phyloP scores from a whole-genome alignment of 2,329 filamentous ascomycete genomes.

The Graphiopsis chlorocephala region DNA sequence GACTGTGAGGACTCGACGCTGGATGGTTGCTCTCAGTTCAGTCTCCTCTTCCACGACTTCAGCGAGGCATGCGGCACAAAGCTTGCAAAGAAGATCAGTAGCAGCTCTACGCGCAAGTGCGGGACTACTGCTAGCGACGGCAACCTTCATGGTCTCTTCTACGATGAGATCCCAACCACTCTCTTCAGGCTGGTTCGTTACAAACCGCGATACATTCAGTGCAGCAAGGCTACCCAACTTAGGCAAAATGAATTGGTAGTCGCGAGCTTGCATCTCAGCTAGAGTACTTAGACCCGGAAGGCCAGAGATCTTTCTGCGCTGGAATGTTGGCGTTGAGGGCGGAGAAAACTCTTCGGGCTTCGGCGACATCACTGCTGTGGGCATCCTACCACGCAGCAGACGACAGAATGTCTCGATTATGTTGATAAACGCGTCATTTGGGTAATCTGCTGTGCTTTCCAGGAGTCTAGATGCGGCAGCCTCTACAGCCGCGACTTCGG shows the following conservation, averaged over 20 bases:
- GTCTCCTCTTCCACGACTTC: conserved; percentile 51
- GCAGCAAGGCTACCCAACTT: conserved; percentile 47
- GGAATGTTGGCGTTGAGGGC: conserved; percentile 30
- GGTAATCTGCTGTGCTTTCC: conserved; percentile 89
- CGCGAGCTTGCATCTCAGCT: conserved; percentile 37
- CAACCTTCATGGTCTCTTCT: conserved; percentile 51
- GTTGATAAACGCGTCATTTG: conserved; percentile 74
- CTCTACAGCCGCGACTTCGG: conserved; percentile 84
- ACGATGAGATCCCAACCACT: conserved; percentile 76
- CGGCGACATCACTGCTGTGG: conserved; percentile 17
- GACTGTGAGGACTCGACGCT: conserved; percentile 32
- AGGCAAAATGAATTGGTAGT: conserved; percentile 48
- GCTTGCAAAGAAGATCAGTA: conserved; percentile 49
- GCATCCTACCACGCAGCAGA: conserved; percentile 53
- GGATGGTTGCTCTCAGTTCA: conserved; percentile 27
- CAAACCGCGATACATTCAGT: conserved; percentile 57
- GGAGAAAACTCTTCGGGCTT: conserved; percentile 17
- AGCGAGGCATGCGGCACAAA: conserved; percentile 49
- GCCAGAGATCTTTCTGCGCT: conserved; percentile 39
- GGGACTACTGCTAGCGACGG: conserved; percentile 38
- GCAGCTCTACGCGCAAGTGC: conserved; percentile 48
- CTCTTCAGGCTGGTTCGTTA: conserved; percentile 61
- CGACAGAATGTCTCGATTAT: conserved; percentile 73
- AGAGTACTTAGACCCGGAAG: conserved; percentile 44
- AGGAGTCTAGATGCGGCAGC: conserved; percentile 81